A percentile compares a stretch with the other conserved stretches of the same genome.
Evolutionary conservation across 169 alveolate species (phyloP).

Genomic region (Plasmodium inui): DNA sequence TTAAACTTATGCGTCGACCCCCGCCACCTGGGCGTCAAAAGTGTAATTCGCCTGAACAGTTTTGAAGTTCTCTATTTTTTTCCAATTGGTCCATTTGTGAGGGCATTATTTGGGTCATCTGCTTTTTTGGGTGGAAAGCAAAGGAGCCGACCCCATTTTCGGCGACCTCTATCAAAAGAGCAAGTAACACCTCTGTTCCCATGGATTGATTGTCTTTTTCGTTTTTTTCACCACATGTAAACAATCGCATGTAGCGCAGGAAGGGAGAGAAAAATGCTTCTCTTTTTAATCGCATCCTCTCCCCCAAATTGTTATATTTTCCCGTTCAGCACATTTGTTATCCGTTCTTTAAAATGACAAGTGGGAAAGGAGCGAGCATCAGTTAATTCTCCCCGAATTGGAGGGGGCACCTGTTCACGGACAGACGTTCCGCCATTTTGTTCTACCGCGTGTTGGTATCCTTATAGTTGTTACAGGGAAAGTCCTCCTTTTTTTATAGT

Average conservation of each 20-base stretch:
- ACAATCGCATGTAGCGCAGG: neutral
- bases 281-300: neutral
- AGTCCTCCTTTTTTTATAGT: neutral
- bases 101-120: neutral
- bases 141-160: neutral
- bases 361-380: neutral
- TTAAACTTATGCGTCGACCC: neutral
- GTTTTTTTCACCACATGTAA: neutral
- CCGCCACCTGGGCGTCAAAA: neutral
- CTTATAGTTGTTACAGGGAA: neutral
- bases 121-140: neutral
- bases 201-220: neutral
- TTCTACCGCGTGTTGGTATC: neutral
- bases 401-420: neutral
- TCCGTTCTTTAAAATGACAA: neutral
- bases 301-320: neutral
- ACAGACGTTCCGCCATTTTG: neutral
- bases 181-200: neutral
- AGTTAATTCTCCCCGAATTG: neutral
- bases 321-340: neutral
- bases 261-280: neutral
- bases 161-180: neutral
- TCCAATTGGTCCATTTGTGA: neutral
- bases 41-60: neutral
- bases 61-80: neutral